Base-by-base conservation (phyloP, 768 basidiomycete species). In the Boletus fagicola region DNA sequence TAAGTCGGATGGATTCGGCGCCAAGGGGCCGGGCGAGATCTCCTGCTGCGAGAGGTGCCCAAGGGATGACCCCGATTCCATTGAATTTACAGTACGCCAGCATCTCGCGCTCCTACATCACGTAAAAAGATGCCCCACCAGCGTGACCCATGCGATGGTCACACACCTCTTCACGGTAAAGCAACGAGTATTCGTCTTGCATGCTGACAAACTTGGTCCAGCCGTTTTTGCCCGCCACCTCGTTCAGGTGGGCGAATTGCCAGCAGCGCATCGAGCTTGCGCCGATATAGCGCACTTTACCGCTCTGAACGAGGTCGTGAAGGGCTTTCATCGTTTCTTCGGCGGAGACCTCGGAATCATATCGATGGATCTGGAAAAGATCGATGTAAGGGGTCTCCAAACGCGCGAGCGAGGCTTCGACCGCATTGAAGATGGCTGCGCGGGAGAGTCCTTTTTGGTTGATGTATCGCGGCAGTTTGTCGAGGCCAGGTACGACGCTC, bases 151-250 rank as follows among this genome's bases (percentile, higher is more conserved):
- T 36, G 9, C 2, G 13, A 46, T 1, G 10, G 12, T 42, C 9
- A 50, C 28, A 10, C 4, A 74, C 80, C 69, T 84, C 81, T 57
- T 82, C 78, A 20, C 81, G 73, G 65, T 85, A 83, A 24, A 83
- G 73, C 8, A 82, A 66, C 20, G 75, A 80, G 59, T 83, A 77
- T 50, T 80, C 77, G 48, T 77, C 75, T 68, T 84, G 83, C 75
- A 84, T 81, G 50, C 79, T 77, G 49, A 80, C 72, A 59, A 83
- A 83, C 59, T 75, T 77, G 8, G 81, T 82, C 74, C 81, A 80
- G 9, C 75, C 74, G 40, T 79, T 68, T 49, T 69, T 69, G 45
- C 68, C 69, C 13, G 80, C 80, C 5, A 78, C 73, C 39, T 77
- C 73, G 53, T 80, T 78, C 65, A 80, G 62, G 57, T 70, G 62